These are phyloP conservation scores for Alternaria viburni DNA, from an alignment of 2,329 filamentous ascomycete genomes.

Conservation along the genomic window DNA sequence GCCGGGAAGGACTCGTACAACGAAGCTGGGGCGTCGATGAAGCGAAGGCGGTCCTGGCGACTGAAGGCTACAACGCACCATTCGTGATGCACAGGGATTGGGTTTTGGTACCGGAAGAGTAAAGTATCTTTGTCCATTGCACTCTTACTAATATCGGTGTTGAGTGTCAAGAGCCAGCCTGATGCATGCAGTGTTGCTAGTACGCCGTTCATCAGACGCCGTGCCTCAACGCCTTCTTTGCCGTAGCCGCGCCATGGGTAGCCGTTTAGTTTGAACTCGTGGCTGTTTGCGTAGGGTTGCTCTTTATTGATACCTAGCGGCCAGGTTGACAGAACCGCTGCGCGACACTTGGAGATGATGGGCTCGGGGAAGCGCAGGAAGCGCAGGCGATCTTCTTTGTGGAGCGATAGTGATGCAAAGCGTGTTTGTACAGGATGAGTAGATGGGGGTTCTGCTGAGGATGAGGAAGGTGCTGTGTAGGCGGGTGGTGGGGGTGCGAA, in stretches of 20 bases:
- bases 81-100: constrained; percentile 43
- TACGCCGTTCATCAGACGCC: constrained; percentile 41
- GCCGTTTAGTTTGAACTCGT: constrained; percentile 49
- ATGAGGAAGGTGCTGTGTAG: constrained; percentile 14
- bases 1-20: constrained; percentile 12
- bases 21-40: constrained; percentile 38
- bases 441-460: not conserved
- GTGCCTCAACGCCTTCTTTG: constrained; percentile 36
- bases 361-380: constrained; percentile 44
- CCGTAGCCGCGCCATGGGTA: constrained; percentile 44
- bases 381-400: constrained; percentile 35
- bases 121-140: constrained; percentile 37
- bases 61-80: constrained; percentile 49
- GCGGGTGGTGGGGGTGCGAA: constrained; percentile 12
- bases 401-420: constrained; percentile 34
- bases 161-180: constrained; percentile 49
- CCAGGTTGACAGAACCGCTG: constrained; percentile 32
- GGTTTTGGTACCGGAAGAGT: constrained; percentile 47
- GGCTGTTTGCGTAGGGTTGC: constrained; percentile 39
- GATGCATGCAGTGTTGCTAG: constrained; percentile 27
- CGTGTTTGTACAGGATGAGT: constrained; percentile 21
- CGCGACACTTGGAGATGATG: constrained; percentile 36
- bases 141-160: constrained; percentile 21
- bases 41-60: constrained; percentile 31
- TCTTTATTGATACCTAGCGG: constrained; percentile 39